Percentiles rank a stretch among this genome's conserved stretches.
Evolutionary conservation across 2,329 filamentous ascomycete genomes (phyloP).

Genomic region (Alternaria triticimaculans): DNA sequence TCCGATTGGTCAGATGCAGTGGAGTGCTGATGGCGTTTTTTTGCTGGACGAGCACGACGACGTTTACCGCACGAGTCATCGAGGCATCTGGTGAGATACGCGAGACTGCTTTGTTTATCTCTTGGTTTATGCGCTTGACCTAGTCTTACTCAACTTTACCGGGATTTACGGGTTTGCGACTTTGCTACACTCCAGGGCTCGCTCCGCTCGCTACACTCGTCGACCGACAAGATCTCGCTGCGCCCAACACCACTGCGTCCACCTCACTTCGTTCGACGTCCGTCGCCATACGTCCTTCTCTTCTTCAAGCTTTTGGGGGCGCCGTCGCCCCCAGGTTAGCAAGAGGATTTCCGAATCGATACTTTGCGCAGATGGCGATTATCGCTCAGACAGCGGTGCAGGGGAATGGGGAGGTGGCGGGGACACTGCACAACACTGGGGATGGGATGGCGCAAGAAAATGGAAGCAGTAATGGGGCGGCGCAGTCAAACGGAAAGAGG

Average conservation of each 20-base stretch:
- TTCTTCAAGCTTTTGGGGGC: conserved; percentile 30
- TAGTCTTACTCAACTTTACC: not conserved
- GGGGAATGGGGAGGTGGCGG: conserved; percentile 9
- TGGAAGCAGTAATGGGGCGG: conserved; percentile 6
- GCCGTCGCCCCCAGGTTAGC: conserved; percentile 21
- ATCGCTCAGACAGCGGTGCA: conserved; percentile 9
- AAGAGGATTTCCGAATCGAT: conserved; percentile 9
- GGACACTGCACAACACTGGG: not conserved
- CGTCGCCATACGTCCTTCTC: conserved; percentile 29
- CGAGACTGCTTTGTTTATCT: not conserved
- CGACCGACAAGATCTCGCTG: not conserved
- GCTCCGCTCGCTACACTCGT: too few relatives aligned
- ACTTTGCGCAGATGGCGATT: conserved; percentile 24
- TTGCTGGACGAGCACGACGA: not conserved
- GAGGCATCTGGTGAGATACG: not conserved
- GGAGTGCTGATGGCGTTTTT: conserved; percentile 19
- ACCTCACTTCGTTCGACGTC: not conserved
- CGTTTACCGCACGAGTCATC: not conserved
- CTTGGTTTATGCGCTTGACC: not conserved
- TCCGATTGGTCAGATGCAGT: conserved; percentile 23
- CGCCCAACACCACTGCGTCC: not conserved
- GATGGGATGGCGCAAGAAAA: not conserved
- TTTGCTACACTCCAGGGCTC: too few relatives aligned
- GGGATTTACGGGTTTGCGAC: not conserved
- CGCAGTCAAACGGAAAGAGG: conserved; percentile 18